Percentiles rank a stretch among this genome's conserved stretches.
Evolutionary conservation across 2,329 filamentous ascomycete genomes (phyloP).

Genomic region (Calonectria multiphialidica): DNA sequence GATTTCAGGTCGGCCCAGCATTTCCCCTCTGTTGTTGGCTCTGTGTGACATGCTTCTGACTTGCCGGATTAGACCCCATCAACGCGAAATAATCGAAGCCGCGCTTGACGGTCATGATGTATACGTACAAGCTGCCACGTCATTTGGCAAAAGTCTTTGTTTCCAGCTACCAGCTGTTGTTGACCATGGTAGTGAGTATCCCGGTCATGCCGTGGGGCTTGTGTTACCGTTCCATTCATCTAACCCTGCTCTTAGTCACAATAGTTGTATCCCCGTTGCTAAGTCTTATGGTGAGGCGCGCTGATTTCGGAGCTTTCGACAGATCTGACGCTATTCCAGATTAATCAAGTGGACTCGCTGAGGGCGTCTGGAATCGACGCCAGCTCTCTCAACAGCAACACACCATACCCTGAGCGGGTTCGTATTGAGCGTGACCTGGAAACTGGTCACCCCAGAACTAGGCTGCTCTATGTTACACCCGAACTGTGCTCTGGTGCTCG

Average conservation of each 20-base stretch:
- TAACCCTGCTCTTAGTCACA: conserved; percentile 70
- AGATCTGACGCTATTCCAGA: conserved; percentile 60
- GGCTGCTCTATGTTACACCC: conserved; percentile 93
- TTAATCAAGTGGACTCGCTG: conserved; percentile 91
- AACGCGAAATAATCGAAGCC: conserved; percentile 88
- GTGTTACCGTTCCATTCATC: conserved; percentile 14
- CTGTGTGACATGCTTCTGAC: conserved; percentile 9
- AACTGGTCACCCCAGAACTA: conserved; percentile 85
- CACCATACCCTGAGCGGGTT: conserved; percentile 72
- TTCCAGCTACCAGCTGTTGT: conserved; percentile 93
- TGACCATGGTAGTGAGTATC: conserved; percentile 81
- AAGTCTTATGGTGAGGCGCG: conserved; percentile 81
- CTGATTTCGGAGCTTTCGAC: not conserved
- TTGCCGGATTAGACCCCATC: conserved; percentile 72
- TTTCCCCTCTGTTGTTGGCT: not conserved
- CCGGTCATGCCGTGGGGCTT: conserved; percentile 22
- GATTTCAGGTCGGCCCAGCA: conserved; percentile 72
- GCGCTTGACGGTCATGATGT: conserved; percentile 89
- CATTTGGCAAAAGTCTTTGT: conserved; percentile 93
- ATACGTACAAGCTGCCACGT: conserved; percentile 90
- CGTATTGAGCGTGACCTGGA: conserved; percentile 84
- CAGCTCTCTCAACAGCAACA: conserved; percentile 89
- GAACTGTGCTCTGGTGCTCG: conserved; percentile 84
- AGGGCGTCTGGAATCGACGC: conserved; percentile 81
- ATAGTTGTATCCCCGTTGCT: conserved; percentile 91